Conservation (phyloP, 345 rosid genomes). For the Pelargonium nanum region DNA sequence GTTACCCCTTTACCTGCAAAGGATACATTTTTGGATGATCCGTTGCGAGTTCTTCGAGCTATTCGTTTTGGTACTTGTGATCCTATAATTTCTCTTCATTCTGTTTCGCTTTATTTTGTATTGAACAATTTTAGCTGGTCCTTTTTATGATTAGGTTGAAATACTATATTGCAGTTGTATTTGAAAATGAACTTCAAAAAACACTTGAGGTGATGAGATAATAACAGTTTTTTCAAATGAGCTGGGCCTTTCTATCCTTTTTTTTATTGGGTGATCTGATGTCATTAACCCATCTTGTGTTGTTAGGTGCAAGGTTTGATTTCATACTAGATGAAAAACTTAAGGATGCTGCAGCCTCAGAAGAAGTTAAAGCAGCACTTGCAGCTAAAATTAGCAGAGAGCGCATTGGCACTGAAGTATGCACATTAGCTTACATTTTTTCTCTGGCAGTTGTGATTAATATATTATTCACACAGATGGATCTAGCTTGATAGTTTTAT, state of each 20-base stretch:
- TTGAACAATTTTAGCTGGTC: neutral
- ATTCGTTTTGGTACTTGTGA: slow-evolving; percentile 74
- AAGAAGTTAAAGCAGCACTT: slow-evolving; percentile 78
- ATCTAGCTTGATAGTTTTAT: neutral
- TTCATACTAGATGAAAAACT: slow-evolving; percentile 67
- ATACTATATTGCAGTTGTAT: too few species aligned
- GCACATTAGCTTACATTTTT: slow-evolving; percentile 13
- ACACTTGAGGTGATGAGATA: neutral
- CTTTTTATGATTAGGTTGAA: neutral
- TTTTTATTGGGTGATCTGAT: neutral
- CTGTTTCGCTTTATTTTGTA: neutral
- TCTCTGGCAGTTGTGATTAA: slow-evolving; percentile 4
- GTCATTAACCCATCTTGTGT: neutral
- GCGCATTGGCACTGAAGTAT: slow-evolving; percentile 84
- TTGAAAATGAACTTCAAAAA: neutral
- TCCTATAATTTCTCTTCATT: neutral
- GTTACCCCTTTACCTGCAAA: slow-evolving; percentile 84
- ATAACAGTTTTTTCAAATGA: neutral
- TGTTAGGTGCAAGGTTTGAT: slow-evolving; percentile 75
- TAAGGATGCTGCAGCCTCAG: slow-evolving; percentile 58
- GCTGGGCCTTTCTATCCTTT: neutral
- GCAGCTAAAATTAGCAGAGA: slow-evolving; percentile 81
- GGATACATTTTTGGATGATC: slow-evolving; percentile 91
- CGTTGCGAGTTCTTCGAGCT: slow-evolving; percentile 89
- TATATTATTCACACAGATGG: slow-evolving; percentile 4